phyloP scores from a whole-genome alignment of 352 stramenopile species.

The Phytophthora citrophthora region DNA sequence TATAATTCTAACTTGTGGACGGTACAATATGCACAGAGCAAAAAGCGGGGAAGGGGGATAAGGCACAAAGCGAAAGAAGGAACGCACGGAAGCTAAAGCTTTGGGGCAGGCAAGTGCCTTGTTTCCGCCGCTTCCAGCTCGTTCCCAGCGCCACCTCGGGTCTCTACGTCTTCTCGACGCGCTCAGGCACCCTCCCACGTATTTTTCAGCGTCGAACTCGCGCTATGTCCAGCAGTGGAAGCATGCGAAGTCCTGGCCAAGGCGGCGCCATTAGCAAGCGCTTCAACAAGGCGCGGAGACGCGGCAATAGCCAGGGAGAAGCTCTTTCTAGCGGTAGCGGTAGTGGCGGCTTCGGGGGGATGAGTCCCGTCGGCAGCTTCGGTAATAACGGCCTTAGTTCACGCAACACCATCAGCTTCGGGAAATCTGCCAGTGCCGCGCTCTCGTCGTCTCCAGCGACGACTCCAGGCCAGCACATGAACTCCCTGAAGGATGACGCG shows the following conservation, averaged over 20 bases:
- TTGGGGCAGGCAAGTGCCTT: conserved; percentile 2
- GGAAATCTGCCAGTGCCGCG: conserved; percentile 27
- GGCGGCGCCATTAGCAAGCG: conserved; percentile 63
- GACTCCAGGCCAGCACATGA: conserved; percentile 7
- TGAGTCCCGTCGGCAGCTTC: conserved; percentile 51
- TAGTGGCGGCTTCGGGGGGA: conserved; percentile 38
- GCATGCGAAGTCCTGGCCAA: conserved; percentile 33
- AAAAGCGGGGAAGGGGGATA: conserved; percentile 18
- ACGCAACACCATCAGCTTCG: conserved; percentile 69
- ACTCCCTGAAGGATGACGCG: conserved; percentile 34
- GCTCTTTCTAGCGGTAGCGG: conserved; percentile 35
- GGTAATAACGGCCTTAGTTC: conserved; percentile 19
- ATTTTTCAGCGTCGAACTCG: not conserved
- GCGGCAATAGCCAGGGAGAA: conserved; percentile 73
- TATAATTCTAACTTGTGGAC: not conserved
- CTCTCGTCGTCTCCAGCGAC: conserved; percentile 28
- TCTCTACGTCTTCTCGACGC: not conserved
- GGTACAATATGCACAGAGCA: conserved; percentile 28
- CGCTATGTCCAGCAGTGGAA: conserved; percentile 35
- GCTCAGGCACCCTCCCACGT: not conserved
- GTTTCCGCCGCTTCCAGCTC: not conserved
- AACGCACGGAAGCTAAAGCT: conserved; percentile 10
- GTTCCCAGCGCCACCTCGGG: not conserved
- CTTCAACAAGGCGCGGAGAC: conserved; percentile 71
- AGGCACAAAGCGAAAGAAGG: conserved; percentile 34